phyloP scores from a whole-genome alignment of 768 basidiomycete genomes.

The Suillus weaverae region DNA sequence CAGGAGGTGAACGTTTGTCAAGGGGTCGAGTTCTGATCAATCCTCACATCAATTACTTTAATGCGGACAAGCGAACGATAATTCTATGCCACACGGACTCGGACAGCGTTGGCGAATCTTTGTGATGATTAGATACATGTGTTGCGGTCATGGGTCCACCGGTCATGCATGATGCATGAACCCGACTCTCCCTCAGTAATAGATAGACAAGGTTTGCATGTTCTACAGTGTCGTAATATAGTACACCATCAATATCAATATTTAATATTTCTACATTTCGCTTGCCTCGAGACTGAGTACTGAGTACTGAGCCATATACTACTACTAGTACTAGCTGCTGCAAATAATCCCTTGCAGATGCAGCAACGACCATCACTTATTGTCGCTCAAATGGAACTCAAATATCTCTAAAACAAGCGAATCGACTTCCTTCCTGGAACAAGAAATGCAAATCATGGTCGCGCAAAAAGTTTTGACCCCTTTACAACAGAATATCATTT shows the following conservation, averaged over 20 bases:
- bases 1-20: slow-evolving; percentile 22
- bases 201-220: neutral
- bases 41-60: neutral
- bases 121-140: neutral
- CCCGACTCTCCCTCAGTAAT: neutral
- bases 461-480: neutral
- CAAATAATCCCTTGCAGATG: neutral
- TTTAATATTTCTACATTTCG: no score
- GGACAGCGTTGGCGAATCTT: neutral
- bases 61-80: neutral
- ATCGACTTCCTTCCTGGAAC: neutral
- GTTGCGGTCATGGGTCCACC: neutral
- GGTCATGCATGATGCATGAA: neutral
- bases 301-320: no score
- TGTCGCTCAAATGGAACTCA: neutral
- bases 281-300: no score
- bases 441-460: neutral
- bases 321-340: no score
- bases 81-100: neutral
- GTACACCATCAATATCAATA: no score
- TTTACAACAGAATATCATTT: neutral
- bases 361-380: neutral
- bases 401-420: neutral
- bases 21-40: slow-evolving; percentile 17
- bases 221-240: neutral